Base-by-base conservation (phyloP, 2,329 filamentous ascomycete genomes). In the Talaromyces sp. region DNA sequence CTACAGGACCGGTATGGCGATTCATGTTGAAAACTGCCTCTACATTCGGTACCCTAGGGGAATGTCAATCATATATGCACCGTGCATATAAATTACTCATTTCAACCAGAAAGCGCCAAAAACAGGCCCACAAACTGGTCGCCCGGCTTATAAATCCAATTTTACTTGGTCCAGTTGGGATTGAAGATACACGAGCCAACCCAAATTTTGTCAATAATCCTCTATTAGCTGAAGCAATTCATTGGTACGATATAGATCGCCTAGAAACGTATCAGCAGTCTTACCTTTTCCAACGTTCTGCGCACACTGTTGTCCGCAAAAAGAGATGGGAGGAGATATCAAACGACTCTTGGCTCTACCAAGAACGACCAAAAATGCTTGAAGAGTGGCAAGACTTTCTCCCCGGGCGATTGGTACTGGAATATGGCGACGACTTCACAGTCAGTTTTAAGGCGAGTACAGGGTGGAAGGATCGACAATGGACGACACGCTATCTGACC, bases 1-100 rank as follows among this genome's bases (percentile, higher is more conserved):
- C 86, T 0, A 81, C 75, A 0, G 78, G 89, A 54, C 71, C 79
- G 13, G 81, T 87, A 69, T 82, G 82, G 66, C 61, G 62, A 11
- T 65, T 63, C 8, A 60, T 74, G 22, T 64, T 70, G 13, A 72
- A 71, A 46, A 54, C 56, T 2, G 58, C 62, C 17, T 70, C 65
- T 53, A 48, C 56, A 6, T 52, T 47, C 24, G 45, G 50, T 5
- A 42, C 33, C 4, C 44, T 70, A n/a, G 43, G 55, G 1, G 52
- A 58, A 2, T 71, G 67, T 46, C 57, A 64, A 16, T n/a, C 42
- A 3, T 57, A 68, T 43, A 65, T 74, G 57, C 49, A 51, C 4
- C 59, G 52, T 6, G 69, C 69, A 20, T 74, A 72, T 44, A 52
- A 66, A 1, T 19, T 70, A 4, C 50, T 75, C 6, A 47, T 54